phyloP scores from a whole-genome alignment of 163 green algal genomes.

The Dunaliella salina region DNA sequence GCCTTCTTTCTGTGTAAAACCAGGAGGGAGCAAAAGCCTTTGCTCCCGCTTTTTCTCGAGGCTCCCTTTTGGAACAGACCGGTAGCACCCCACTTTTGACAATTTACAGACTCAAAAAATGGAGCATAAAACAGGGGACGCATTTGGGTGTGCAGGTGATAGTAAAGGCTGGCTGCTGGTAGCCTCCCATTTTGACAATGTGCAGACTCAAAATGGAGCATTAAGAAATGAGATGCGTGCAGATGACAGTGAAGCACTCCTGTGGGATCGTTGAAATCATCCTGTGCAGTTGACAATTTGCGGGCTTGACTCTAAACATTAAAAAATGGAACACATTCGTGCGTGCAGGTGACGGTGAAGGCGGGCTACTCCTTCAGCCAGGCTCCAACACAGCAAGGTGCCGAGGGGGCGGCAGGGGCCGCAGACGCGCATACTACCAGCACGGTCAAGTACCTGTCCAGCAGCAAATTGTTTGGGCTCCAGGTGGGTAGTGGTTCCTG shows the following conservation, averaged over 20 bases:
- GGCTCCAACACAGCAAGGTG: background rate
- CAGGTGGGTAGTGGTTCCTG: constrained; percentile 28
- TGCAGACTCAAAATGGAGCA: too few relatives aligned
- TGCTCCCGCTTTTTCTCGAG: too few relatives aligned
- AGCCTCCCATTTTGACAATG: too few relatives aligned
- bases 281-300: too few relatives aligned
- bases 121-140: background rate
- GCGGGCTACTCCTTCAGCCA: constrained; percentile 10
- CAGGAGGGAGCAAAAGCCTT: too few relatives aligned
- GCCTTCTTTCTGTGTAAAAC: too few relatives aligned
- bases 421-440: background rate
- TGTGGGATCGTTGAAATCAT: too few relatives aligned
- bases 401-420: constrained; percentile 5
- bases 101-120: background rate
- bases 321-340: background rate
- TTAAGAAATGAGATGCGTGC: too few relatives aligned
- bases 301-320: too few relatives aligned
- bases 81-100: background rate
- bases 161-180: background rate
- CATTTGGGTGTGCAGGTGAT: background rate
- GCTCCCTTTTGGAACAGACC: too few relatives aligned
- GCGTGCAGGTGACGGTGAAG: constrained; percentile 13
- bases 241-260: too few relatives aligned
- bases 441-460: constrained; percentile 66
- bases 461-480: constrained; percentile 65